Evolutionary conservation across 306 rosid species (phyloP), one percentile per base, ranked within the genome.

Genomic region (Cucurbita moschata): DNA sequence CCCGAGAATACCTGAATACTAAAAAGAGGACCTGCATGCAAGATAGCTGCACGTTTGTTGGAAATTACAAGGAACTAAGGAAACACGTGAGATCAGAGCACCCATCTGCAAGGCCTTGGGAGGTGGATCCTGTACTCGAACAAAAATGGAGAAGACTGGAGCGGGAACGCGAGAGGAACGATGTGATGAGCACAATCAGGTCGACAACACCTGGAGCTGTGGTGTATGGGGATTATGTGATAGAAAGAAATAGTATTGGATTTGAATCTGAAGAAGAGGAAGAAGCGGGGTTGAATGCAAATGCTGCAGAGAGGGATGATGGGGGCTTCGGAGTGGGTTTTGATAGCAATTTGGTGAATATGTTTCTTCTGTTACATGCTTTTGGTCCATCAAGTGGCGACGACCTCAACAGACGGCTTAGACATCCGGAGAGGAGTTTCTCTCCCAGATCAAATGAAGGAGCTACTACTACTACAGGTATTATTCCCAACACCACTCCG

Each of bases 71-170:
- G 88, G 99, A 95, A 83, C 85, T 91, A 73, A 85, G 70, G 82
- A 91, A 80, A 86, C 99, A 95, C 52, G 93, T 95, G 51, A 78
- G 77, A 68, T 84, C 87, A 37, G 96, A 95, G 62, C 99, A 95
- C 74, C 96, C 99, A 69, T 88, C 75, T 11, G 92, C 90, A 38
- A 83, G 96, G 65, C 99, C 99, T 9, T 86, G 91, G 4, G 87
- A 79, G 11, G 99, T 95, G 72, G 97, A 95, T 80, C 99, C 99
- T 10, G 77, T 66, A 4, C 85, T 76, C 46, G 99, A 95, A 79
- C 97, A 89, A 80, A 95, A 89, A 76, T 95, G 99, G 99, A 86
- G 93, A 83, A 86, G 93, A 85, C 96, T 95, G 42, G 97, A 91
- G 81, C 88, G 95, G 79, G 97, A 95, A 81, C 91, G 88, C 38